phyloP scores from a whole-genome alignment of 139 green algal species.

The Chlorella sorokiniana region DNA sequence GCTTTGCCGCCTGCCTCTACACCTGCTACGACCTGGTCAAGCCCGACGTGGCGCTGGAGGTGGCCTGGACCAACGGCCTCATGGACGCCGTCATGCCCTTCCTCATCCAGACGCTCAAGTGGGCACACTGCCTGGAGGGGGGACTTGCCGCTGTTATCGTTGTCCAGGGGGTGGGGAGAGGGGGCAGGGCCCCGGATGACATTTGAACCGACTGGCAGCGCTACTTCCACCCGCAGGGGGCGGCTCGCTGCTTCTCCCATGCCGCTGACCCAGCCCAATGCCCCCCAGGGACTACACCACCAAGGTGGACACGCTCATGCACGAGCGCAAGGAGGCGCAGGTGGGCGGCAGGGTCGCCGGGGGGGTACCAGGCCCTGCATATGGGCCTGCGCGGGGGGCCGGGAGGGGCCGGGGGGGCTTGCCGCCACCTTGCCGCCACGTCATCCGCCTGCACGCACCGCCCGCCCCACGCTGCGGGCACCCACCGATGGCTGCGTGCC shows the following conservation, averaged over 20 bases:
- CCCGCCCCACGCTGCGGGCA: too few relatives aligned
- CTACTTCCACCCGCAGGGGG: too few relatives aligned
- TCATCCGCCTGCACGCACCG: too few relatives aligned
- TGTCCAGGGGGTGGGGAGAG: background rate
- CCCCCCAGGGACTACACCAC: slow-evolving; percentile 87
- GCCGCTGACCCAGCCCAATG: too few relatives aligned
- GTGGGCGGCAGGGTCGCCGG: too few relatives aligned
- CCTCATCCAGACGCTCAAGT: slow-evolving; percentile 83
- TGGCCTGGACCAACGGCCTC: slow-evolving; percentile 96
- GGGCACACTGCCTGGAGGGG: background rate
- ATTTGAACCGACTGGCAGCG: too few relatives aligned
- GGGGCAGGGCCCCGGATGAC: background rate
- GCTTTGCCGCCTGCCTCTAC: slow-evolving; percentile 97
- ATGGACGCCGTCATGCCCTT: slow-evolving; percentile 94
- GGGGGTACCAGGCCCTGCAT: too few relatives aligned
- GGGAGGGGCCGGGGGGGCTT: background rate
- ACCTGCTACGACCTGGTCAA: slow-evolving; percentile 97
- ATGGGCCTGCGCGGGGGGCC: too few relatives aligned
- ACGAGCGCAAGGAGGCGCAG: slow-evolving; percentile 56
- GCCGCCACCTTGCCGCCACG: too few relatives aligned
- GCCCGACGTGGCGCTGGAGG: slow-evolving; percentile 94
- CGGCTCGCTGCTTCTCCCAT: too few relatives aligned
- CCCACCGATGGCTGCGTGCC: too few relatives aligned
- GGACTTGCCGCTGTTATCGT: background rate
- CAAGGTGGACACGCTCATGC: slow-evolving; percentile 80